Base-by-base conservation (phyloP, 176 grass and related monocot genomes). In the Themeda triandra region DNA sequence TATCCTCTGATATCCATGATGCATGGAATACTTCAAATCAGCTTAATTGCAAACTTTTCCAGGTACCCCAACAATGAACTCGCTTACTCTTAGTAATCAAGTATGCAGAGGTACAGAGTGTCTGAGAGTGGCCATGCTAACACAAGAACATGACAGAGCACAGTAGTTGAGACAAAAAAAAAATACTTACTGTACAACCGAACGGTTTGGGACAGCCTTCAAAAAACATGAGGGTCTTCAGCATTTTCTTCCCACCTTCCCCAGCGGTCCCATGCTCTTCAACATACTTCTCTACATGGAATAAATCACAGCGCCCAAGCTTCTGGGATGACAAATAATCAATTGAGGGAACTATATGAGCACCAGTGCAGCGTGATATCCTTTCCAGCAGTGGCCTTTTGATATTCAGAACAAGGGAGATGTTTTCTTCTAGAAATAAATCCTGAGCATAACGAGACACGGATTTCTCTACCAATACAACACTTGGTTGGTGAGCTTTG, bases 161-260 rank as follows among this genome's bases (percentile, higher is more conserved):
- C 5, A 60, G 35, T 78, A 86, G 77, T 17, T 66, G 21, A 86
- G 33, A 41, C 44, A 79, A 39, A 37, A 36, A 73, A 37, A 73
- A 77, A 86, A 77, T 59, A 98, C 93, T 95, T 92, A 98, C 96
- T 54, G 96, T 98, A 83, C 88, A 98, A 87, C 96, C 96, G 25
- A 98, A 95, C 11, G 96, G 96, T 72, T 92, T 98, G 54, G 96
- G 91, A 66, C 96, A 98, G 21, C 92, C 93, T 90, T 95, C 87
- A 76, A 98, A 95, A 93, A 92, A 98, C 96, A 98, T 95, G 82
- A 98, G 94, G 13, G 89, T 95, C 87, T 98, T 98, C 42, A 98
- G 66, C 66, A 82, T 69, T 85, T 98, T 95, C 81, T 90, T 98
- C 45, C 93, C 93, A 71, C 77, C 89, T 79, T 92, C 89, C 44